Evolutionary conservation across 306 rosid species (phyloP), one percentile per base, ranked within the genome.

Genomic region (Neltuma alba): DNA sequence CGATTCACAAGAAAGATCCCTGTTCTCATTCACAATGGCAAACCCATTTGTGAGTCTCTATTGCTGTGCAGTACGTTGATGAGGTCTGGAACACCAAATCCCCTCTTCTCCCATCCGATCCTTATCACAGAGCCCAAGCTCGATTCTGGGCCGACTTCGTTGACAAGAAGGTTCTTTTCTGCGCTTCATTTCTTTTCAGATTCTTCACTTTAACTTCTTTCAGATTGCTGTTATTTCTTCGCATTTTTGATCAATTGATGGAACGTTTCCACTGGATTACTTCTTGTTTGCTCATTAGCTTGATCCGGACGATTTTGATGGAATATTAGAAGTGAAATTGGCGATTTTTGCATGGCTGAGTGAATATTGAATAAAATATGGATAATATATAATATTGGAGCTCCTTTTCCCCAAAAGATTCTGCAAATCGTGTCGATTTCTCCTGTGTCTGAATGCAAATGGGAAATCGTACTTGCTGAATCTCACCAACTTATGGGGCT

Each of bases 1-100:
- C 89, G 3, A 30, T 87, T 69, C 81, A 87, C 18, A 79, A 84
- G 88, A n/a, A 82, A 84, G 73, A 63, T 77, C 44, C 86, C 90
- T 1, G 81, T 82, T 85, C 86, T 84, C 50, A 84, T 84, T 10
- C 88, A 87, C 69, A 76, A 82, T 30, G 88, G 85, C 0, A 84
- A 84, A 10, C 75, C 90, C 42, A 27, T 87, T 21, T 76, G 71
- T n/a, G 88, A 87, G 4, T 87, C 90, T 3, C 83, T 2, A 68
- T 67, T 28, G 74, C 74, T 18, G 80, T 84, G 61, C 74, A 84
- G 72, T 84, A 79, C 57, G 82, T 82, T 38, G 90, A 87, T n/a
- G 86, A 82, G 33, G 62, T 82, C n/a, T 87, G 88, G 88, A 82
- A 69, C 3, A 27, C 79, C 3, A 48, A 0, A 3, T 48, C 67